These are phyloP conservation scores for Pugionium dolabratum DNA, from an alignment of 345 rosid genomes.

Conservation along the genomic window DNA sequence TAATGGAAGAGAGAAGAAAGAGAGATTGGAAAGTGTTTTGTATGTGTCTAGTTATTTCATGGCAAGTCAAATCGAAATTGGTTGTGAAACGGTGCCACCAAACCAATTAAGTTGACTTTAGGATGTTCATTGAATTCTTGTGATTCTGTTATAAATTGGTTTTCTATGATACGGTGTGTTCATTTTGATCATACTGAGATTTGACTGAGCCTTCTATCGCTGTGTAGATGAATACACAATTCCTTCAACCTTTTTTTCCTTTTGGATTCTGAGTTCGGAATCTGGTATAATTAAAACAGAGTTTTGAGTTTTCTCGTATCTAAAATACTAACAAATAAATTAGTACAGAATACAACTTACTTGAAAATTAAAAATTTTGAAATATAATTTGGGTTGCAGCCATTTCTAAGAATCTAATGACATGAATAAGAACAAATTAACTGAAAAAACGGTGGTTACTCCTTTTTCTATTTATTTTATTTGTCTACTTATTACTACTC, in stretches of 20 bases:
- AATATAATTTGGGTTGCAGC: too few species aligned
- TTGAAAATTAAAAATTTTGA: neutral
- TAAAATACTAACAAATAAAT: neutral
- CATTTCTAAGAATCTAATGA: conserved; percentile 8
- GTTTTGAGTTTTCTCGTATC: neutral
- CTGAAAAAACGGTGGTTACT: conserved; percentile 41
- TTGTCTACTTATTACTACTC: conserved; percentile 12
- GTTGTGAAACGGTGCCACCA: conserved; percentile 36
- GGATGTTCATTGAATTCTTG: conserved; percentile 31
- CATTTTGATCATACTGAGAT: conserved; percentile 4
- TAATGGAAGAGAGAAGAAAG: conserved; percentile 32
- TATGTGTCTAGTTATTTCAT: conserved; percentile 28
- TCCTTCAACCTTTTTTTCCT: neutral
- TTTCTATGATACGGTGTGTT: conserved; percentile 15
- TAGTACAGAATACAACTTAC: conserved; percentile 25
- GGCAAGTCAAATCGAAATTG: conserved; percentile 38
- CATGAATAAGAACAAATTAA: conserved; percentile 31
- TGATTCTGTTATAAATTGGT: conserved; percentile 7
- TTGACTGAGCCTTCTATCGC: conserved; percentile 1
- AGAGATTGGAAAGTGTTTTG: conserved; percentile 9
- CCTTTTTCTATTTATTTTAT: neutral
- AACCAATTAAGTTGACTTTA: conserved; percentile 36
- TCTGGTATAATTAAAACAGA: conserved; percentile 1
- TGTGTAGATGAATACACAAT: neutral
- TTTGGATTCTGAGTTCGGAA: conserved; percentile 22